phyloP scores from a whole-genome alignment of 768 basidiomycete species.

The Boletus sp. region DNA sequence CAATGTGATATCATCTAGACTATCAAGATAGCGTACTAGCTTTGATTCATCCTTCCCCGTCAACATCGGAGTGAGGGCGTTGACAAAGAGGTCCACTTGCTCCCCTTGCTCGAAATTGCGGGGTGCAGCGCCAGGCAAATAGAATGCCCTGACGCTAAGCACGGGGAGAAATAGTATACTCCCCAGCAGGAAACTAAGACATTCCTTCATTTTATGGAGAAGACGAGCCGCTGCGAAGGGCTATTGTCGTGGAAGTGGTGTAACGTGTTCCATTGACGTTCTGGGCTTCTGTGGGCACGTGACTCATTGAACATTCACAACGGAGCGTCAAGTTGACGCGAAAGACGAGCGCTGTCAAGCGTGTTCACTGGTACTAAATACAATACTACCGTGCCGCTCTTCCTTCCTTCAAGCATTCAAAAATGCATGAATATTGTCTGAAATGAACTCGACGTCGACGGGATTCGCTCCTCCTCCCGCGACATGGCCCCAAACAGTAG shows the following conservation, averaged over 20 bases:
- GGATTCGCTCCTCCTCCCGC: conserved; percentile 45
- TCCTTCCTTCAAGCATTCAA: conserved; percentile 28
- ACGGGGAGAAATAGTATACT: conserved; percentile 18
- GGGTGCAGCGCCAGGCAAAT: conserved; percentile 89
- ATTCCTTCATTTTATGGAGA: conserved; percentile 21
- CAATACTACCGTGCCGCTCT: background rate
- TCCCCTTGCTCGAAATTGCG: conserved; percentile 75
- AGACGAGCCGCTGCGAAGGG: background rate
- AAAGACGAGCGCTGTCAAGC: background rate
- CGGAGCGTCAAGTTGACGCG: no score
- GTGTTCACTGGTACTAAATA: conserved; percentile 1
- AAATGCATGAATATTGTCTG: conserved; percentile 40
- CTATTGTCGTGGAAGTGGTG: background rate
- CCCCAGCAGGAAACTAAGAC: conserved; percentile 11
- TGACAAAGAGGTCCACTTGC: conserved; percentile 75
- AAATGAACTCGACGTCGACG: conserved; percentile 40
- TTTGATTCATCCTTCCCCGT: conserved; percentile 64
- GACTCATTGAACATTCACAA: conserved; percentile 1
- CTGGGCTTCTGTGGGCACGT: conserved; percentile 7
- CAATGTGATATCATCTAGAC: conserved; percentile 1
- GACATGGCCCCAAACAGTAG: conserved; percentile 57
- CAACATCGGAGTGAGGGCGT: conserved; percentile 85
- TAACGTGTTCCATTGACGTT: conserved; percentile 1
- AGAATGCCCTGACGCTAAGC: conserved; percentile 59
- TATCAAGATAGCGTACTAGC: conserved; percentile 48